These are phyloP conservation scores for Cryptococcus depauperatus DNA, from an alignment of 1,284 basidiomycete genomes.

Conservation along the genomic window DNA sequence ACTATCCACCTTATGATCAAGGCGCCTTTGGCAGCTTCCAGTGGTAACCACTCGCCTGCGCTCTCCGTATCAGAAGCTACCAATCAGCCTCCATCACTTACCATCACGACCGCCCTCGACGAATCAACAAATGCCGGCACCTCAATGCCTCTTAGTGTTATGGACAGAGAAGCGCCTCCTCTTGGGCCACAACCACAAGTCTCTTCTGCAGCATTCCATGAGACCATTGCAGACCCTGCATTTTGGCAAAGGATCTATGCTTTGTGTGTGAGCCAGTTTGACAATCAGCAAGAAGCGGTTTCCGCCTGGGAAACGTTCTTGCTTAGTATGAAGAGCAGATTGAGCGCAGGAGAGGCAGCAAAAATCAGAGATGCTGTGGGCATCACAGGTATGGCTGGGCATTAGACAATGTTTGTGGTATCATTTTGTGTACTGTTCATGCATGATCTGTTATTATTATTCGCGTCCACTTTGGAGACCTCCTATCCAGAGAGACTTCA, in stretches of 20 bases:
- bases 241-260: constrained; percentile 65
- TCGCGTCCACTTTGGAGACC: constrained; percentile 3
- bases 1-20: constrained; percentile 77
- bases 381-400: constrained; percentile 29
- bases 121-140: constrained; percentile 40
- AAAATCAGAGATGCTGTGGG: constrained; percentile 45
- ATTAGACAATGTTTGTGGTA: constrained; percentile 15
- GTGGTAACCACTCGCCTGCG: constrained; percentile 11
- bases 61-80: constrained; percentile 14
- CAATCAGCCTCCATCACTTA: constrained; percentile 42
- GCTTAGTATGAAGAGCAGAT: constrained; percentile 35
- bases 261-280: constrained; percentile 64
- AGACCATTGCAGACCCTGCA: constrained; percentile 57
- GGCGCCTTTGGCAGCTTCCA: constrained; percentile 45
- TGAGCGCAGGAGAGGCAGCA: constrained; percentile 44
- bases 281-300: constrained; percentile 55
- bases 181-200: constrained; percentile 28
- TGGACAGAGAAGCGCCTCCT: constrained; percentile 27
- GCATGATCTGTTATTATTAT: background rate
- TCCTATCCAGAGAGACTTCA: constrained; percentile 40
- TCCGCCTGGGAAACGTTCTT: constrained; percentile 42
- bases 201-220: constrained; percentile 52
- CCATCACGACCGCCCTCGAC: constrained; percentile 41
- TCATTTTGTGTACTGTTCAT: background rate
- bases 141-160: constrained; percentile 20